Conservation (phyloP, 2,329 filamentous ascomycete genomes). For the Cephalotrichum gorgonifer region DNA sequence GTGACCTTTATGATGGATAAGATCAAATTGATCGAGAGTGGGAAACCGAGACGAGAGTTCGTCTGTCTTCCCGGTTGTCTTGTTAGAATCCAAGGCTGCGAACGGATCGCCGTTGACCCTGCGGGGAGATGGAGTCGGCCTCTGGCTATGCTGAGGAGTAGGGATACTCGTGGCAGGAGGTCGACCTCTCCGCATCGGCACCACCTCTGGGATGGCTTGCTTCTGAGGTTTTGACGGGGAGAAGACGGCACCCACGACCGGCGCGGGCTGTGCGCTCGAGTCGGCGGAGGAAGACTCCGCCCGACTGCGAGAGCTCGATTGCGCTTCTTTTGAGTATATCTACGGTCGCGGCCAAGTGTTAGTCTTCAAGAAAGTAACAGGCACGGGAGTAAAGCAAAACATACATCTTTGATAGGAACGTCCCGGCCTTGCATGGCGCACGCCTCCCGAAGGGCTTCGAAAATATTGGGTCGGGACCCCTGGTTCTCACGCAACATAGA, state of each 20-base stretch:
- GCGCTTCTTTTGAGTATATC: conserved; percentile 60
- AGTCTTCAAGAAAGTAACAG: not conserved
- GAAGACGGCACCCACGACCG: conserved; percentile 70
- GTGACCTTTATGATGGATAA: conserved; percentile 72
- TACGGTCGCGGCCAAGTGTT: conserved; percentile 18
- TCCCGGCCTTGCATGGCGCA: conserved; percentile 83
- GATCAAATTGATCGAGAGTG: conserved; percentile 82
- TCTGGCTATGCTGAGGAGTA: conserved; percentile 30
- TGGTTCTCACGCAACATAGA: conserved; percentile 87
- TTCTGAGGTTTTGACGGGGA: conserved; percentile 63
- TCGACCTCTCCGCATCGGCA: conserved; percentile 86
- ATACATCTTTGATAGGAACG: conserved; percentile 79
- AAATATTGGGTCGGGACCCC: conserved; percentile 75
- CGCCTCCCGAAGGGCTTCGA: conserved; percentile 78
- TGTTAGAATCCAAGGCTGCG: conserved; percentile 68
- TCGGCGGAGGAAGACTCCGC: conserved; percentile 43
- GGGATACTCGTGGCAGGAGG: conserved; percentile 22
- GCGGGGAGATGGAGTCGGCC: conserved; percentile 58
- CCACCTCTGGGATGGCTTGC: conserved; percentile 73
- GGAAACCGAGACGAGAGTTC: conserved; percentile 82
- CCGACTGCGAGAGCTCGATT: conserved; percentile 47
- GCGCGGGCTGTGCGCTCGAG: conserved; percentile 39
- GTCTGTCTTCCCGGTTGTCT: conserved; percentile 41
- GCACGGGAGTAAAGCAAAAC: conserved; percentile 20
- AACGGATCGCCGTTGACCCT: conserved; percentile 75